Conservation (phyloP, 495 filamentous ascomycete species). For the Sporormia fimetaria region DNA sequence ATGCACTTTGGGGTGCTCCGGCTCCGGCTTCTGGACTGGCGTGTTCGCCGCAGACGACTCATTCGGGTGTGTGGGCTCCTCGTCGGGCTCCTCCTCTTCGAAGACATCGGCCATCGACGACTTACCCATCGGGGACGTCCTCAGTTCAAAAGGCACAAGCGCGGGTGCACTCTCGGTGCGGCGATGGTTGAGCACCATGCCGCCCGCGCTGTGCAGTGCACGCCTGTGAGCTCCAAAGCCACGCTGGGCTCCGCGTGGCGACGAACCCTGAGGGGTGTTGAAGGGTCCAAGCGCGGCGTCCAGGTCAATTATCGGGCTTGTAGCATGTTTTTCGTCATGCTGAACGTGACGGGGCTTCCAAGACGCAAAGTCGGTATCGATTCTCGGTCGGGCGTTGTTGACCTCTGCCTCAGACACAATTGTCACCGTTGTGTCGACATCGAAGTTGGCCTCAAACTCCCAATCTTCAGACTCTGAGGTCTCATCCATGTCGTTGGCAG, state of each 20-base stretch:
- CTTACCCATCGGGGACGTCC: slow-evolving; percentile 41
- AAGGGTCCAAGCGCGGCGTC: slow-evolving; percentile 93
- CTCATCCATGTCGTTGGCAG: slow-evolving; percentile 9
- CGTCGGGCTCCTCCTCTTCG: slow-evolving; percentile 90
- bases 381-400: slow-evolving; percentile 4
- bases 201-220: slow-evolving; percentile 83
- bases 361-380: slow-evolving; percentile 19
- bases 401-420: slow-evolving; percentile 23
- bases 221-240: slow-evolving; percentile 48
- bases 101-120: slow-evolving; percentile 81
- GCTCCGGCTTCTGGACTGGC: slow-evolving; percentile 33
- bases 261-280: slow-evolving; percentile 49
- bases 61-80: slow-evolving; percentile 30
- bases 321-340: slow-evolving; percentile 45
- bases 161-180: slow-evolving; percentile 87
- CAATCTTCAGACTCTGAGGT: slow-evolving; percentile 19
- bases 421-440: slow-evolving; percentile 28
- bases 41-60: not conserved
- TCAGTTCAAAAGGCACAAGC: slow-evolving; percentile 69
- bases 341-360: slow-evolving; percentile 32
- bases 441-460: slow-evolving; percentile 28
- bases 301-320: slow-evolving; percentile 79
- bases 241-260: slow-evolving; percentile 39
- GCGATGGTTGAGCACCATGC: slow-evolving; percentile 73
- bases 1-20: slow-evolving; percentile 37